Evolutionary conservation across 495 filamentous ascomycete species (phyloP).

Genomic region (Podospora pseudocomata): DNA sequence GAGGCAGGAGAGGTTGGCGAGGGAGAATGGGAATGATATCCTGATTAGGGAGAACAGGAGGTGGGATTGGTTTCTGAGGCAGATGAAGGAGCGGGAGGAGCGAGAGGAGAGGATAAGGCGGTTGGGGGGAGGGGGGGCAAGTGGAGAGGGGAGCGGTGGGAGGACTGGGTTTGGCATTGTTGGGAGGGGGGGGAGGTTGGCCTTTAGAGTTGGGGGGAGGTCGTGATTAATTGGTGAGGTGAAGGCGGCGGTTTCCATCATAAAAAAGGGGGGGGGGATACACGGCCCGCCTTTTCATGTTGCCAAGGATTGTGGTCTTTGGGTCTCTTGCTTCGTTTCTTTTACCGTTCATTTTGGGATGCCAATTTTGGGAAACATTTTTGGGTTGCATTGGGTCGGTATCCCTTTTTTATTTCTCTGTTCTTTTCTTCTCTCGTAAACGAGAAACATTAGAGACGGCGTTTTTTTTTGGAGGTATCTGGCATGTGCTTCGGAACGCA

Average conservation of each 20-base stretch:
- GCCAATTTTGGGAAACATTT: not conserved
- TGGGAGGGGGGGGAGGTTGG: not conserved
- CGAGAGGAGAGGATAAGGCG: not conserved
- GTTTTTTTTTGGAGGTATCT: not conserved
- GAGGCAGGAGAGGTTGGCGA: slow-evolving; percentile 41
- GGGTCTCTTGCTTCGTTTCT: not conserved
- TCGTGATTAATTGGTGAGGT: not conserved
- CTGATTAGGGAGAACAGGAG: slow-evolving; percentile 43
- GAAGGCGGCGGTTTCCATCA: not conserved
- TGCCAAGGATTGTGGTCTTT: too few species aligned
- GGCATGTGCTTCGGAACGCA: not conserved
- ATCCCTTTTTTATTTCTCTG: not conserved
- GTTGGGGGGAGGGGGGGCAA: not conserved
- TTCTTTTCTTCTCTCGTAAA: not conserved
- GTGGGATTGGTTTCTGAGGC: slow-evolving; percentile 44
- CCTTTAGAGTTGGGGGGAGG: not conserved
- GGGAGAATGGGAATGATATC: slow-evolving; percentile 45
- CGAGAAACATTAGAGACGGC: not conserved
- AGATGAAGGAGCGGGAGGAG: not conserved
- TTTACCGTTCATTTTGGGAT: not conserved
- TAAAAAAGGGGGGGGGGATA: too few species aligned
- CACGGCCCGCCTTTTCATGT: too few species aligned
- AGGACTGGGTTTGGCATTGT: not conserved
- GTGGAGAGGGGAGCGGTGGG: not conserved
- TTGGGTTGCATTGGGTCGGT: not conserved